phyloP scores from a whole-genome alignment of 164 flowering plant genomes.

The Cinnamomum micranthum region DNA sequence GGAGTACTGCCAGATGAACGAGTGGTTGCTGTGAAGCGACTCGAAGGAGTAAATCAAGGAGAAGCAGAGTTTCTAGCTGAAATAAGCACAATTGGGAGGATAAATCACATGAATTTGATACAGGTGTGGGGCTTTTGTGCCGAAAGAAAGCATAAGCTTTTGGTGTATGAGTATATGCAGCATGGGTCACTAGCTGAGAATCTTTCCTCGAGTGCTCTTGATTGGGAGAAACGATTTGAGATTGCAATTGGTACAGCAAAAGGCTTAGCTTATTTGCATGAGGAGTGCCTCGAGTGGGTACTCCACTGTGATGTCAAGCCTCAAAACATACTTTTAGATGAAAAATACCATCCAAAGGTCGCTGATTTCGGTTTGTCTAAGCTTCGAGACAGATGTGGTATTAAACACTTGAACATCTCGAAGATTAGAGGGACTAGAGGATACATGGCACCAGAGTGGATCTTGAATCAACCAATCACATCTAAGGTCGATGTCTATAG shows the following conservation, averaged over 20 bases:
- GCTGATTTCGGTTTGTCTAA: slow-evolving; percentile 43
- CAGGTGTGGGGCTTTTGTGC: slow-evolving; percentile 34
- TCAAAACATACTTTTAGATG: slow-evolving; percentile 30
- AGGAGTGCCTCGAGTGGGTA: slow-evolving; percentile 42
- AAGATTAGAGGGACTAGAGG: slow-evolving; percentile 39
- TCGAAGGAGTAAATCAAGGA: slow-evolving; percentile 15
- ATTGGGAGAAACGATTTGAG: slow-evolving; percentile 18
- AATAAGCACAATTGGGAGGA: slow-evolving; percentile 25
- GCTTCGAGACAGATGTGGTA: slow-evolving; percentile 10
- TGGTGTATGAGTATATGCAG: slow-evolving; percentile 37
- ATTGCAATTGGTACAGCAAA: slow-evolving; percentile 33
- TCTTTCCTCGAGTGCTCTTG: slow-evolving; percentile 12
- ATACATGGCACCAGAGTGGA: slow-evolving; percentile 51
- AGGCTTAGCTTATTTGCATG: slow-evolving; percentile 36
- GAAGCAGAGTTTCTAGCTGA: slow-evolving; percentile 32
- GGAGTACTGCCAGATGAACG: slow-evolving; percentile 15
- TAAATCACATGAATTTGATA: slow-evolving; percentile 34
- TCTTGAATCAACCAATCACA: slow-evolving; percentile 26
- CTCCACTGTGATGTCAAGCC: slow-evolving; percentile 40
- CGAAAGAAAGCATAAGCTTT: slow-evolving; percentile 20
- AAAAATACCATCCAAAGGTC: slow-evolving; percentile 26
- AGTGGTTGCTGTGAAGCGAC: slow-evolving; percentile 25
- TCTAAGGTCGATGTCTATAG: slow-evolving; percentile 45
- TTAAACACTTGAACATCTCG: slow-evolving; percentile 18
- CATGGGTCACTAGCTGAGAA: slow-evolving; percentile 27